Evolutionary conservation across 441 rosid species (phyloP), one percentile per base, ranked within the genome.

Genomic region (Eugenia klotzschiana): DNA sequence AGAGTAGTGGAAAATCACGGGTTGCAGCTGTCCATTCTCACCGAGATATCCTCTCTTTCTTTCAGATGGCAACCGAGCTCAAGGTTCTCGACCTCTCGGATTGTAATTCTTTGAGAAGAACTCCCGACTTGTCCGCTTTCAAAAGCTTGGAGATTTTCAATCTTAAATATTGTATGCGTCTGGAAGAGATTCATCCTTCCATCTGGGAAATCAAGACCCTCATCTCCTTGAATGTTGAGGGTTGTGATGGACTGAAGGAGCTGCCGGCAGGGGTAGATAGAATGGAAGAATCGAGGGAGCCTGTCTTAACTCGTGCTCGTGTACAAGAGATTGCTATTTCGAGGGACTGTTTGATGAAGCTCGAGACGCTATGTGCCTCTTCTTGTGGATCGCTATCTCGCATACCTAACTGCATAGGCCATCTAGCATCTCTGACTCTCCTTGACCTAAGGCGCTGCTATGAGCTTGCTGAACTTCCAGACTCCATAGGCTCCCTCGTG

Each of bases 321-420:
- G 9, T 54, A 54, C 57, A 1, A 54, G 57, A 54, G 57, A 54
- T 54, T 23, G 6, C 14, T 1, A 54, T 54, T 3, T 54, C 1
- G 0, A 2, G 1, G 23, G 57, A 14, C 9, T 2, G 1, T 9
- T 23, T 54, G 26, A 54, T 2, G 5, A 0, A 54, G 6, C 2
- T 55, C 0, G 15, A 55, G 15, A n/a, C 15, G n/a, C 15, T 55
- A n/a, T 2, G 14, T 55, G 58, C 15, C 58, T 25, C 4, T 12
- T 0, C 5, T 56, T 56, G 64, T 0, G 0, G 0, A 12, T 12
- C 2, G 0, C 13, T 25, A 25, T 3, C 1, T 0, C 0, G 1
- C 64, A 0, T 25, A 56, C 8, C 64, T 0, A 25, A 5, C 16
- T 56, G 29, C 0, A 56, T 56, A 56, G 60, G 60, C 1, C 0